Conservation (phyloP, 1,284 basidiomycete species). For the Fomitopsis schrenkii region DNA sequence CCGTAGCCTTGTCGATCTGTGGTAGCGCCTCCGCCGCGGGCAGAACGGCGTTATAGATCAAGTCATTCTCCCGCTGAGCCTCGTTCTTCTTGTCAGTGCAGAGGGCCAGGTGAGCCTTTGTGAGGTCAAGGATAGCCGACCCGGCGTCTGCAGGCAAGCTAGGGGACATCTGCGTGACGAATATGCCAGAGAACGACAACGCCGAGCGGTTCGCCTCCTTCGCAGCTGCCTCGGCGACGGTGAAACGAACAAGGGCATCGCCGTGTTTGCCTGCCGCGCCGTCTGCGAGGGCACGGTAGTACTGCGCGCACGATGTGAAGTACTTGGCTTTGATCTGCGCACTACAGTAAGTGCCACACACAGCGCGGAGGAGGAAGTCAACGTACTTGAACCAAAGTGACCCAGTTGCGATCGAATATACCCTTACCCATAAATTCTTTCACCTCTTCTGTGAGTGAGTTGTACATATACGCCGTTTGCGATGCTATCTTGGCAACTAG, state of each 20-base stretch:
- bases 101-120: slow-evolving; percentile 78
- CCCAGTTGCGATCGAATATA: slow-evolving; percentile 95
- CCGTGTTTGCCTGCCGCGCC: slow-evolving; percentile 79
- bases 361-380: slow-evolving; percentile 14
- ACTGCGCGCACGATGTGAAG: slow-evolving; percentile 85
- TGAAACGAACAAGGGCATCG: slow-evolving; percentile 80
- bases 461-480: slow-evolving; percentile 83
- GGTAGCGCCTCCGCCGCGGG: slow-evolving; percentile 82
- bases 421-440: slow-evolving; percentile 96
- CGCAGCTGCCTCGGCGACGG: slow-evolving; percentile 74
- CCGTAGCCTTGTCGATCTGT: slow-evolving; percentile 28
- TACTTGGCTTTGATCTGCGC: slow-evolving; percentile 87
- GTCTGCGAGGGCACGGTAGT: slow-evolving; percentile 83
- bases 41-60: slow-evolving; percentile 96
- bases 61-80: slow-evolving; percentile 89
- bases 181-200: slow-evolving; percentile 68
- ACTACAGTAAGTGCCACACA: neutral
- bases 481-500: slow-evolving; percentile 86
- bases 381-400: slow-evolving; percentile 72
- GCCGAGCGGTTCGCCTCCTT: slow-evolving; percentile 82
- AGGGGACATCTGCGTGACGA: slow-evolving; percentile 70
- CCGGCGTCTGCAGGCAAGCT: slow-evolving; percentile 90
- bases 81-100: slow-evolving; percentile 75
- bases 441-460: slow-evolving; percentile 77
- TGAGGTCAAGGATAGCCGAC: slow-evolving; percentile 73